Evolutionary conservation across 2,329 filamentous ascomycete genomes (phyloP).

Genomic region (Ustulina deusta): DNA sequence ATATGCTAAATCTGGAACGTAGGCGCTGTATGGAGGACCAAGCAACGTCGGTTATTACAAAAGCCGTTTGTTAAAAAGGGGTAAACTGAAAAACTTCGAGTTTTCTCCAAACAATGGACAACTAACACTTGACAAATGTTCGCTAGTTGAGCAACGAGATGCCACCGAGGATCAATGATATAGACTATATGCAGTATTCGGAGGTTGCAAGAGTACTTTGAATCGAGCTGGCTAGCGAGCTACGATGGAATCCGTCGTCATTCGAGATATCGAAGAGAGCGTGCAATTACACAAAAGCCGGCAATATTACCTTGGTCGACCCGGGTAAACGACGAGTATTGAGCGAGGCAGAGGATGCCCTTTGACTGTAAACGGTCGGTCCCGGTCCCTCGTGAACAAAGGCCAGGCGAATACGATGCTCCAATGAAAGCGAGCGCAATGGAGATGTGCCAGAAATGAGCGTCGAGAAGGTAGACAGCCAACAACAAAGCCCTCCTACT

Average conservation of each 20-base stretch:
- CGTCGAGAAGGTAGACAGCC: conserved; percentile 47
- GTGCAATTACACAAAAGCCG: conserved; percentile 37
- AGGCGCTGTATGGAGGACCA: conserved; percentile 45
- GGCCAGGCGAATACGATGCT: conserved; percentile 44
- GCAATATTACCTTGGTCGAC: conserved; percentile 43
- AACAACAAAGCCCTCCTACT: conserved; percentile 46
- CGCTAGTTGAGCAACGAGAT: conserved; percentile 45
- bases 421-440: conserved; percentile 51
- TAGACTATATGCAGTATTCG: conserved; percentile 47
- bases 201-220: conserved; percentile 34
- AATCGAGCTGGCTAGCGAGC: conserved; percentile 39
- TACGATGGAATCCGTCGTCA: conserved; percentile 42
- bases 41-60: conserved; percentile 50
- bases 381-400: conserved; percentile 49
- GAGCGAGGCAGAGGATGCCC: conserved; percentile 33
- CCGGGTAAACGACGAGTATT: conserved; percentile 38
- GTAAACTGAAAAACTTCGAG: conserved; percentile 44
- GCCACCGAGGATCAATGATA: conserved; percentile 44
- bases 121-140: conserved; percentile 47
- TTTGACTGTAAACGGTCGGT: conserved; percentile 46
- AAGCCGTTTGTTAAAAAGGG: conserved; percentile 46
- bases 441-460: conserved; percentile 48
- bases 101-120: conserved; percentile 45
- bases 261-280: conserved; percentile 36
- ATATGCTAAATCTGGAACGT: conserved; percentile 45